These are phyloP conservation scores for Fomitopsis palustris DNA, from an alignment of 1,284 basidiomycete genomes.

Conservation along the genomic window DNA sequence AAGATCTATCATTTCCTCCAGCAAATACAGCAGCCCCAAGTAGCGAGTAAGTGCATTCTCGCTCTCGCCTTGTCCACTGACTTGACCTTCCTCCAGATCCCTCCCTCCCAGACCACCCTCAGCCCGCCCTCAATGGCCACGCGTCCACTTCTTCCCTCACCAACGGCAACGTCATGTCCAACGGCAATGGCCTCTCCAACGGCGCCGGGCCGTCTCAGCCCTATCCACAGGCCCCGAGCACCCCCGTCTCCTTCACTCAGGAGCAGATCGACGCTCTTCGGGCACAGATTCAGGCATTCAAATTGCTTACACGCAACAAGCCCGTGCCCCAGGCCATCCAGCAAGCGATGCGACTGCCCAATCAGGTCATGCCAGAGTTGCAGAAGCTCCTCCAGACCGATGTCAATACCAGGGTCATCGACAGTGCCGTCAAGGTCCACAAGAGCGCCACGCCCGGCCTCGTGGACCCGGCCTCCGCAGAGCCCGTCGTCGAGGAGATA, in stretches of 20 bases:
- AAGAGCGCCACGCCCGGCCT: conserved; percentile 45
- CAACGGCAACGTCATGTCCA: conserved; percentile 25
- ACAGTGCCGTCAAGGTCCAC: conserved; percentile 76
- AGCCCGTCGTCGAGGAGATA: conserved; percentile 19
- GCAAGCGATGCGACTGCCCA: conserved; percentile 69
- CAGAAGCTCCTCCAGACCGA: conserved; percentile 64
- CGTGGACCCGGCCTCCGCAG: conserved; percentile 1
- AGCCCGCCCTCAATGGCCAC: conserved; percentile 18
- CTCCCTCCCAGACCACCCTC: conserved; percentile 16
- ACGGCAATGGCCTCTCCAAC: conserved; percentile 26
- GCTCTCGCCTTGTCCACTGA: neutral
- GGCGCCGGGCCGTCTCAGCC: conserved; percentile 28
- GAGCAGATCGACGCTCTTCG: conserved; percentile 86
- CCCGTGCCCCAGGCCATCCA: conserved; percentile 82
- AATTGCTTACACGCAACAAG: conserved; percentile 75
- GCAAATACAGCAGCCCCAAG: conserved; percentile 24
- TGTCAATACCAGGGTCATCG: conserved; percentile 60
- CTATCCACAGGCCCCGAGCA: conserved; percentile 38
- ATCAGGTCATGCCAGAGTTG: conserved; percentile 54
- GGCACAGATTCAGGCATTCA: conserved; percentile 89
- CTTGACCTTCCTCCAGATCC: conserved; percentile 8
- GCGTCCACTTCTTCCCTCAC: conserved; percentile 14
- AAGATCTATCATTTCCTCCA: conserved; percentile 28
- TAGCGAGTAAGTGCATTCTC: conserved; percentile 6
- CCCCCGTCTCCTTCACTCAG: conserved; percentile 76